Conservation (phyloP, 192 early-diverging fungal genomes). For the Linnemannia schmuckeri region DNA sequence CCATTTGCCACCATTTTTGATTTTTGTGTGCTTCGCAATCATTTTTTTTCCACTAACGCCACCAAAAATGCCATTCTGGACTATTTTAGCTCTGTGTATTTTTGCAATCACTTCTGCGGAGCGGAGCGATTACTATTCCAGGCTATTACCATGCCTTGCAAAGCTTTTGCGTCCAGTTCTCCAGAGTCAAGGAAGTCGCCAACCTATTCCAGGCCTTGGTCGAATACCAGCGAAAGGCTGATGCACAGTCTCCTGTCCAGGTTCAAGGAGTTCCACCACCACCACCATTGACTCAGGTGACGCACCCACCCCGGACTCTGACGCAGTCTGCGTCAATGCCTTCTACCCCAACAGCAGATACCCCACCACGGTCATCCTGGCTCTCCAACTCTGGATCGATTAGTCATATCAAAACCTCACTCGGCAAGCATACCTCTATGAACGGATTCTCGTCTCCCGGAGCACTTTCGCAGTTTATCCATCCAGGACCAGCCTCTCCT, state of each 20-base stretch:
- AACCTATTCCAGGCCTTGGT: conserved; percentile 54
- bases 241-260: conserved; percentile 33
- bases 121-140: conserved; percentile 53
- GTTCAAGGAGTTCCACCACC: conserved; percentile 17
- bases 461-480: conserved; percentile 53
- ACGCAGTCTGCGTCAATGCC: conserved; percentile 31
- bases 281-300: conserved; percentile 11
- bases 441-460: conserved; percentile 52
- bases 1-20: not conserved
- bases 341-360: conserved; percentile 25
- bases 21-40: not conserved
- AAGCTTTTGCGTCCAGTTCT: conserved; percentile 59
- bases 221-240: conserved; percentile 48
- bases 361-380: conserved; percentile 36
- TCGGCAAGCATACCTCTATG: conserved; percentile 39
- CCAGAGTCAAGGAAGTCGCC: conserved; percentile 56
- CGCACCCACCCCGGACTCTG: conserved; percentile 9
- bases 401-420: conserved; percentile 36
- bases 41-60: not conserved
- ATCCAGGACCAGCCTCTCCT: conserved; percentile 47
- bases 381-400: conserved; percentile 50
- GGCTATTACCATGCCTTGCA: conserved; percentile 56
- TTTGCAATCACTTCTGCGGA: conserved; percentile 53
- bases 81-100: conserved; percentile 56
- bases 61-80: not conserved